A percentile compares a stretch with the other conserved stretches of the same genome.
phyloP scores from a whole-genome alignment of 176 grass and related monocot species.

The Musa schizocarpa region DNA sequence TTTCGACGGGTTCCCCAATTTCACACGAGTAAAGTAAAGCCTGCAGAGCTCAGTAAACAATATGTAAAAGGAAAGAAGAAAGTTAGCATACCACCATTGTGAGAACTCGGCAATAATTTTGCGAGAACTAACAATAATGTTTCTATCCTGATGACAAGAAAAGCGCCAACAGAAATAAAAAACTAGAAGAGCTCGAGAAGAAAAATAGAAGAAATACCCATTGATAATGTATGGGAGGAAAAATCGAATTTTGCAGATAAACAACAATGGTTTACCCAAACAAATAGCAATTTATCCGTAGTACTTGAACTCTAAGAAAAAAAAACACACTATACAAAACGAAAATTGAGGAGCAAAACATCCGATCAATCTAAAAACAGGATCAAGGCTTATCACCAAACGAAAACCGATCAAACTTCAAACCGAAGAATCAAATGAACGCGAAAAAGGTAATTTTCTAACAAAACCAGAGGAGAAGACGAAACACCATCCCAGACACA shows the following conservation, averaged over 20 bases:
- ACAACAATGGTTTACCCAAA: too few relatives aligned
- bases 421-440: background rate
- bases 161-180: too few relatives aligned
- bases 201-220: too few relatives aligned
- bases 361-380: background rate
- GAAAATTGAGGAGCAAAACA: background rate
- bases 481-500: background rate
- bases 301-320: background rate
- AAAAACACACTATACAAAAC: background rate
- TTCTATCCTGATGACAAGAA: too few relatives aligned
- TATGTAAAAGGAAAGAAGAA: too few relatives aligned
- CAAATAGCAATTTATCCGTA: too few relatives aligned
- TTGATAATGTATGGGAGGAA: too few relatives aligned
- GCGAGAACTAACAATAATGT: too few relatives aligned
- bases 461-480: background rate
- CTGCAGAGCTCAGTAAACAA: slow-evolving; percentile 24
- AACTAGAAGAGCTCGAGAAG: too few relatives aligned
- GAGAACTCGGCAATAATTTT: too few relatives aligned
- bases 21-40: slow-evolving; percentile 88
- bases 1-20: slow-evolving; percentile 75
- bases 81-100: too few relatives aligned
- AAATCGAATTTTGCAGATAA: too few relatives aligned
- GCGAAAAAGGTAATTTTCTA: background rate
- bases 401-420: background rate
- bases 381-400: background rate